phyloP scores from a whole-genome alignment of 1,284 basidiomycete genomes.

The Pulchroboletus neoregius region DNA sequence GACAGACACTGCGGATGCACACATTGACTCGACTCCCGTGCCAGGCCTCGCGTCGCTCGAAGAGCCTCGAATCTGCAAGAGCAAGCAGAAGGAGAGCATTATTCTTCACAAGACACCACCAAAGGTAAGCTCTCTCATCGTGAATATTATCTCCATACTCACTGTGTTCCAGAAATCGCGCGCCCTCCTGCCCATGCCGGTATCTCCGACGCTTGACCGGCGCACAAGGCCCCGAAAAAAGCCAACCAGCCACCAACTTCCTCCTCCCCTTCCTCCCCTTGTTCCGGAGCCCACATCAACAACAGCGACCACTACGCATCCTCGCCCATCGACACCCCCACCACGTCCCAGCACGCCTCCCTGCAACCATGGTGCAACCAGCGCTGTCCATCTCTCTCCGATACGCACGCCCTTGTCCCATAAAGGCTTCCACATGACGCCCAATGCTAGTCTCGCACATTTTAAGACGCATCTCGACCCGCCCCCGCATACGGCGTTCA shows the following conservation, averaged over 20 bases:
- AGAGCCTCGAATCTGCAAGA: slow-evolving; percentile 13
- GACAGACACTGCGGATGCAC: slow-evolving; percentile 13
- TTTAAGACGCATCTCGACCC: slow-evolving; percentile 63
- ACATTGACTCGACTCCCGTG: slow-evolving; percentile 18
- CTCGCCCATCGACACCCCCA: slow-evolving; percentile 31
- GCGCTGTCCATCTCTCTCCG: slow-evolving; percentile 46
- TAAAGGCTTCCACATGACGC: slow-evolving; percentile 63
- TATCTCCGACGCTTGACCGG: slow-evolving; percentile 49
- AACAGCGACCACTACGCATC: slow-evolving; percentile 21
- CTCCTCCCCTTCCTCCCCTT: slow-evolving; percentile 32
- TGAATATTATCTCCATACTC: neutral
- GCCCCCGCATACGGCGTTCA: slow-evolving; percentile 45
- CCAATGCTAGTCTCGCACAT: slow-evolving; percentile 55
- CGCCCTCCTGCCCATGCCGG: slow-evolving; percentile 40
- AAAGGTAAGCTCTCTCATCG: slow-evolving; percentile 20
- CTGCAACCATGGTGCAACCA: slow-evolving; percentile 26
- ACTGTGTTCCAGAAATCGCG: slow-evolving; percentile 31
- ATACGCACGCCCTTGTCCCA: slow-evolving; percentile 63
- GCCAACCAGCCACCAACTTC: slow-evolving; percentile 28
- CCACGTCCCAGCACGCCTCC: slow-evolving; percentile 31
- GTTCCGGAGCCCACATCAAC: slow-evolving; percentile 6
- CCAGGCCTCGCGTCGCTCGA: slow-evolving; percentile 8
- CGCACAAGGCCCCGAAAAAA: slow-evolving; percentile 34
- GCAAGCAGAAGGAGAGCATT: slow-evolving; percentile 15
- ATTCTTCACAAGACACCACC: slow-evolving; percentile 22